A percentile compares a stretch with the other conserved stretches of the same genome.
These are phyloP conservation scores for Fusarium duplospermum DNA, from an alignment of 2,329 filamentous ascomycete genomes.

Conservation along the genomic window DNA sequence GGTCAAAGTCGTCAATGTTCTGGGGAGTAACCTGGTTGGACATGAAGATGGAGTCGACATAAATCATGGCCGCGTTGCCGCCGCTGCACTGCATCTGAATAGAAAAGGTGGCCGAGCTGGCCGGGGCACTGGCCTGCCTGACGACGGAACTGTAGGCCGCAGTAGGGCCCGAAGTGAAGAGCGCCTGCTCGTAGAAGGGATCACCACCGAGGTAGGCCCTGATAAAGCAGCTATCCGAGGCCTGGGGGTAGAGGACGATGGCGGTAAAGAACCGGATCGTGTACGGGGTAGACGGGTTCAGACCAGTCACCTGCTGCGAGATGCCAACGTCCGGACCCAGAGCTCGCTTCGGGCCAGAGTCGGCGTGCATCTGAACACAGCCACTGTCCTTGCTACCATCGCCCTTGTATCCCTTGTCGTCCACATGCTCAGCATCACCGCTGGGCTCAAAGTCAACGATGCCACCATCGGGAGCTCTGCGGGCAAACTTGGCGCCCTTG, in stretches of 20 bases:
- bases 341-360: not conserved
- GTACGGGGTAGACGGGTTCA: conserved; percentile 9
- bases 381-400: conserved; percentile 12
- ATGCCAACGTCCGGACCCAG: conserved; percentile 1
- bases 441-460: conserved; percentile 1
- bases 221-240: conserved; percentile 2
- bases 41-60: conserved; percentile 31
- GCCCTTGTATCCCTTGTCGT: conserved; percentile 3
- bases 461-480: not conserved
- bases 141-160: not conserved
- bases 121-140: not conserved
- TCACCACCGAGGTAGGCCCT: conserved; percentile 10
- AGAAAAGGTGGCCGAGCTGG: not conserved
- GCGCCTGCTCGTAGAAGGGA: conserved; percentile 1
- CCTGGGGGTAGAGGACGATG: not conserved
- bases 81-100: conserved; percentile 7
- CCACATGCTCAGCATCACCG: not conserved
- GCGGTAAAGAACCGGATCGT: conserved; percentile 25
- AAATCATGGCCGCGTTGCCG: not conserved
- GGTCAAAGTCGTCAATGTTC: conserved; percentile 16
- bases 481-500: conserved; percentile 4
- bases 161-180: not conserved
- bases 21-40: conserved; percentile 25
- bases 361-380: not conserved
- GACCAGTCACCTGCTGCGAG: conserved; percentile 6